These are phyloP conservation scores for Reticulascus tulasneorum DNA, from an alignment of 2,329 filamentous ascomycete genomes.

Conservation along the genomic window DNA sequence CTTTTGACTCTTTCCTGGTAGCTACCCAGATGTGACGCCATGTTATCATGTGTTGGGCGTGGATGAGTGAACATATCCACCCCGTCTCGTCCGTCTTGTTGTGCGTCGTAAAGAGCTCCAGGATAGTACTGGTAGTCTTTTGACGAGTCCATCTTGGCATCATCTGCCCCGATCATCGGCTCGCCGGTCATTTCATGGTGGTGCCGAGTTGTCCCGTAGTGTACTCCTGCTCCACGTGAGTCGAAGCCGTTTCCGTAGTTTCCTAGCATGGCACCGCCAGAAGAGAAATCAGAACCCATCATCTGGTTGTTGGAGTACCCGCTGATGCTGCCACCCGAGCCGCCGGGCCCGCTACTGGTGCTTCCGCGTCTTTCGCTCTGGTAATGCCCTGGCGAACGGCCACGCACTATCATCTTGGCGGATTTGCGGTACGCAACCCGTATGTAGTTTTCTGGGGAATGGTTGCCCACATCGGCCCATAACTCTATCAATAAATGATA, in stretches of 20 bases:
- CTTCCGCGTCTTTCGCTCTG: slow-evolving; percentile 66
- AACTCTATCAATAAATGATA: slow-evolving; percentile 89
- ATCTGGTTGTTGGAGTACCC: slow-evolving; percentile 37
- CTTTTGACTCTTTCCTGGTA: slow-evolving; percentile 36
- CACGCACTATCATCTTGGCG: slow-evolving; percentile 81
- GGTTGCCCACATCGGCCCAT: slow-evolving; percentile 61
- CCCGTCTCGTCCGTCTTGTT: slow-evolving; percentile 27
- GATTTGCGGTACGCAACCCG: slow-evolving; percentile 71
- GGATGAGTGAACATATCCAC: slow-evolving; percentile 48
- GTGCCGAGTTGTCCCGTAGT: slow-evolving; percentile 38
- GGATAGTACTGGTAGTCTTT: slow-evolving; percentile 56
- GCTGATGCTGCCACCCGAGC: slow-evolving; percentile 59
- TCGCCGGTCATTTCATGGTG: slow-evolving; percentile 49
- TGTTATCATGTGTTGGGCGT: slow-evolving; percentile 27
- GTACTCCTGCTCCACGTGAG: slow-evolving; percentile 29
- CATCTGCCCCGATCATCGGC: slow-evolving; percentile 46
- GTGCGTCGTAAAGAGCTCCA: slow-evolving; percentile 46
- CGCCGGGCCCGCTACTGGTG: slow-evolving; percentile 63
- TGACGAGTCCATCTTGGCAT: slow-evolving; percentile 45
- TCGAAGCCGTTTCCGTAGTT: slow-evolving; percentile 36
- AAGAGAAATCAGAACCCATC: slow-evolving; percentile 34
- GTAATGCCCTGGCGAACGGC: slow-evolving; percentile 77
- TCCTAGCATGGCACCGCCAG: slow-evolving; percentile 34
- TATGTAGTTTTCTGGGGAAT: slow-evolving; percentile 53
- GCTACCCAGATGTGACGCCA: slow-evolving; percentile 26